phyloP scores from a whole-genome alignment of 202 grass and related monocot species.

The Carex sylvatica region DNA sequence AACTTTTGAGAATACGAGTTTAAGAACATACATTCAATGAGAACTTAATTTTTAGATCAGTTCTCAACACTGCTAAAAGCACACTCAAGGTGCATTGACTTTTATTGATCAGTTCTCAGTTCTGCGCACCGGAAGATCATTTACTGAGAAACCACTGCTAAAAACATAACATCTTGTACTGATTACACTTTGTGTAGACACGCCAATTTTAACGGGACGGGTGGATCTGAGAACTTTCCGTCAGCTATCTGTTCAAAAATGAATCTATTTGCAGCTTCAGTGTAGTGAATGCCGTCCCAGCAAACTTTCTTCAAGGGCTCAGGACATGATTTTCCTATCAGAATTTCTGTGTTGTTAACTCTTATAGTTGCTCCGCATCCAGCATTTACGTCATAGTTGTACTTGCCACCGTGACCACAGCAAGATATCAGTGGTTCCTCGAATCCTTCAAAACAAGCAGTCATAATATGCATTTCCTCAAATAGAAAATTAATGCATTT shows the following conservation, averaged over 20 bases:
- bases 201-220: constrained; percentile 37
- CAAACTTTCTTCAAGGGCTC: constrained; percentile 64
- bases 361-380: constrained; percentile 58
- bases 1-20: constrained; percentile 7
- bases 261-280: constrained; percentile 81
- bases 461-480: neutral
- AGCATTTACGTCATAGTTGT: constrained; percentile 55
- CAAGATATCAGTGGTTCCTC: constrained; percentile 65
- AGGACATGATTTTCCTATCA: constrained; percentile 60
- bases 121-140: neutral
- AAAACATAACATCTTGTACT: neutral
- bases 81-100: neutral
- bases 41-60: neutral
- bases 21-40: neutral
- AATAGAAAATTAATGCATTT: neutral
- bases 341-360: constrained; percentile 66
- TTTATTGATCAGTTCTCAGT: neutral
- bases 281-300: constrained; percentile 96
- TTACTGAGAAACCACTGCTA: neutral
- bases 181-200: constrained; percentile 25
- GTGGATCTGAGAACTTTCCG: constrained; percentile 54
- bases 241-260: constrained; percentile 74
- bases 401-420: constrained; percentile 76
- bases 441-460: constrained; percentile 44
- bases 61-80: neutral